phyloP scores from a whole-genome alignment of 2,329 filamentous ascomycete species.

The Tolypocladium endophyticum region DNA sequence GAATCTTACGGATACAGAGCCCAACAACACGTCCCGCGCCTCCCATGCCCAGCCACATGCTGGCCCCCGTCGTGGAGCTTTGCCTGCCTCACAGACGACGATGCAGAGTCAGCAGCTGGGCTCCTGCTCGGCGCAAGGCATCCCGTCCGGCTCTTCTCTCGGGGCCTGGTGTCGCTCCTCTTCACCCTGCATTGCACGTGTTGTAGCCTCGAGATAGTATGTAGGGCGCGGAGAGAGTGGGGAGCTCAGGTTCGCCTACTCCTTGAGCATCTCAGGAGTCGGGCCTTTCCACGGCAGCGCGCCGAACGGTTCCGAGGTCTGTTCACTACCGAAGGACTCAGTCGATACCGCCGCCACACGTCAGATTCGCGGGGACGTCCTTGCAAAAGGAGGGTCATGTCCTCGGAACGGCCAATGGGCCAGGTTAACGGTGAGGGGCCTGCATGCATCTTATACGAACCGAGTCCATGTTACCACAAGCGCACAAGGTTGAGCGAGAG shows the following conservation, averaged over 20 bases:
- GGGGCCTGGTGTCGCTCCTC: background rate
- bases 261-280: background rate
- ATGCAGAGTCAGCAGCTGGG: background rate
- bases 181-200: background rate
- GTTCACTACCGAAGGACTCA: background rate
- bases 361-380: background rate
- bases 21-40: background rate
- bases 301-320: background rate
- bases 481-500: background rate
- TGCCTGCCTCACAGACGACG: background rate
- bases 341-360: background rate
- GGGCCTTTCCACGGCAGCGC: background rate
- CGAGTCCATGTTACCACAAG: background rate
- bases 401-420: background rate
- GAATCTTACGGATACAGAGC: background rate
- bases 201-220: background rate
- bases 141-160: background rate
- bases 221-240: background rate
- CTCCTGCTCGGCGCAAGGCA: background rate
- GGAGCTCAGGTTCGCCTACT: background rate
- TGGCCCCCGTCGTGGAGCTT: background rate
- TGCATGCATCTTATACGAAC: background rate
- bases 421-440: background rate
- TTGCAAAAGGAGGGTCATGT: too few species aligned
- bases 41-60: background rate